phyloP scores from a whole-genome alignment of 2,329 filamentous ascomycete genomes.

The Fusarium aywerte region DNA sequence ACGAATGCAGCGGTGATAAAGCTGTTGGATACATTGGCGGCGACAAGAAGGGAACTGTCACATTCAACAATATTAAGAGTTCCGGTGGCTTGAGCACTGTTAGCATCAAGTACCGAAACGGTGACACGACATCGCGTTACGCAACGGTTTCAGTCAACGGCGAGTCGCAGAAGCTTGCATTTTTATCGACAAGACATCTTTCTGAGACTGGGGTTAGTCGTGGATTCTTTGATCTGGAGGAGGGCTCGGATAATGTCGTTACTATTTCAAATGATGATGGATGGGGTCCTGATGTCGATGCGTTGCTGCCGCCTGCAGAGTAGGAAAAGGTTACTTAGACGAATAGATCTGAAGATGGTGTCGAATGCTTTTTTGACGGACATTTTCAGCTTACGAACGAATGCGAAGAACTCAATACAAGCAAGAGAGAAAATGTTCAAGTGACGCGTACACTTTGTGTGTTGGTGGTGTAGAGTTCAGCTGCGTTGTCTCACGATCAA shows the following conservation, averaged over 20 bases:
- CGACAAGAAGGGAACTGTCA: conserved; percentile 56
- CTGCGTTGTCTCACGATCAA: too few relatives aligned
- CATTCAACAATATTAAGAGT: conserved; percentile 59
- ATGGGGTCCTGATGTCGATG: conserved; percentile 56
- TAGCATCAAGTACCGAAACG: conserved; percentile 66
- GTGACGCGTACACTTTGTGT: too few relatives aligned
- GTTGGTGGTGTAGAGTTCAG: too few relatives aligned
- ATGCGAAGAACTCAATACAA: too few relatives aligned
- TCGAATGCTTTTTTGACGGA: too few relatives aligned
- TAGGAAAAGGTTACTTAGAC: neutral
- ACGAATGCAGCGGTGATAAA: conserved; percentile 60
- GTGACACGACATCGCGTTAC: conserved; percentile 62
- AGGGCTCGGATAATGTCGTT: conserved; percentile 60
- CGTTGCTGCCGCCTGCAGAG: conserved; percentile 61
- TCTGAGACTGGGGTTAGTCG: conserved; percentile 57
- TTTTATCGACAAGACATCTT: conserved; percentile 59
- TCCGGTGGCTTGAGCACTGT: conserved; percentile 61
- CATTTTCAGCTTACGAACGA: too few relatives aligned
- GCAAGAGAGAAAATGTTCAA: too few relatives aligned
- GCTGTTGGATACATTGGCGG: conserved; percentile 68
- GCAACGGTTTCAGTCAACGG: conserved; percentile 68
- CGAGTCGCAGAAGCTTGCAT: conserved; percentile 61
- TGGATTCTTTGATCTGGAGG: conserved; percentile 60
- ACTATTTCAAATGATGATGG: conserved; percentile 56
- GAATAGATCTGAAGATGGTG: too few relatives aligned